Evolutionary conservation across 2,329 filamentous ascomycete genomes (phyloP).

Genomic region (Simplicillium sp.): DNA sequence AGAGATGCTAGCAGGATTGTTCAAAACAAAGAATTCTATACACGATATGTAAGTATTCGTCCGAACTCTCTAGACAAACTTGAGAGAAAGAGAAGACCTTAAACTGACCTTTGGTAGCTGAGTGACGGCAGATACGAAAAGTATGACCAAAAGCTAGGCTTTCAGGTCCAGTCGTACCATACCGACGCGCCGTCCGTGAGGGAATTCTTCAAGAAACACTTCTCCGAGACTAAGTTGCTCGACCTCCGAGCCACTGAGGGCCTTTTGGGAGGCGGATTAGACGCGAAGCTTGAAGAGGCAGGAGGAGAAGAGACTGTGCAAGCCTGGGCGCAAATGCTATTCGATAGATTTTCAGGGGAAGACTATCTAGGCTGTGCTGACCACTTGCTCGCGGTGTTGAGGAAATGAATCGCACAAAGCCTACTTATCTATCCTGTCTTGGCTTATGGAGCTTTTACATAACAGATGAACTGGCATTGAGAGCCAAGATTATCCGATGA

Average conservation of each 20-base stretch:
- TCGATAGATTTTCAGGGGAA: conserved; percentile 6
- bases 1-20: conserved; percentile 3
- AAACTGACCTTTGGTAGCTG: background rate
- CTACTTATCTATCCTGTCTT: too few relatives aligned
- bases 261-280: conserved; percentile 8
- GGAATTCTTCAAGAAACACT: conserved; percentile 4
- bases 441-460: too few relatives aligned
- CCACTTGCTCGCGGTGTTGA: conserved; percentile 4
- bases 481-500: too few relatives aligned
- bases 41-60: conserved; percentile 4
- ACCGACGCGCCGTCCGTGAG: conserved; percentile 3
- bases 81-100: too few relatives aligned
- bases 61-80: background rate
- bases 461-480: too few relatives aligned
- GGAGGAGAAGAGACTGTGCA: conserved; percentile 1
- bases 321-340: conserved; percentile 5
- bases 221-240: conserved; percentile 4
- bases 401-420: background rate
- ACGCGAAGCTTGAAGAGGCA: conserved; percentile 5
- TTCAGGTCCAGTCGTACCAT: conserved; percentile 4
- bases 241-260: conserved; percentile 7
- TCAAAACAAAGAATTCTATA: conserved; percentile 2
- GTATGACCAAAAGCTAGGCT: conserved; percentile 1
- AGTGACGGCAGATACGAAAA: conserved; percentile 4
- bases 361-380: conserved; percentile 7